Base-by-base conservation (phyloP, 2,329 filamentous ascomycete species). In the Aureobasidium sp. region DNA sequence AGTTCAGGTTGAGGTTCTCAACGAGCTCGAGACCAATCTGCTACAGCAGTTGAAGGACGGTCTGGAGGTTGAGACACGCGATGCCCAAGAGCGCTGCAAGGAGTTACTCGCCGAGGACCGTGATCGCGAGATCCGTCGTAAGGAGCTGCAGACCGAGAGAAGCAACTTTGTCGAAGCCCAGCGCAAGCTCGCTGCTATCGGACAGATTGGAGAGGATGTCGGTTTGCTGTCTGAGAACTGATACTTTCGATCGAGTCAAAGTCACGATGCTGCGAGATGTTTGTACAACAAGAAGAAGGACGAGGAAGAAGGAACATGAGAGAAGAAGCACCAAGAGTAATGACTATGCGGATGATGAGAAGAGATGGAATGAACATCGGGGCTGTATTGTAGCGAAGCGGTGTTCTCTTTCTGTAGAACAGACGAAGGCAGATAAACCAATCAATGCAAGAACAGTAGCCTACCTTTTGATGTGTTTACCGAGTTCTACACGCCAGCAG, bases 1-100 rank as follows among this genome's bases (percentile, higher is more conserved):
- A 1, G 68, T 79, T 1, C 68, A 75, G n/a, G 69, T 64, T 0
- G 72, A 77, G 46, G 66, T 77, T 37, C 73, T 72, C 3, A 50
- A 52, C 64, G 68, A 69, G 36, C 63, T 60, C 29, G 37, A 39
- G 10, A 26, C 36, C 13, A 42, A 62, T 2, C 41, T 65, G 12
- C 13, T 62, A 2, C 63, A 58, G 27, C 63, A 65, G 13, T 34
- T 72, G 12, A 67, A 71, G 36, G 62, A 32, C 23, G 66, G 66
- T 5, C 48, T 73, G 27, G 52, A 69, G 29, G 12, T 62, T 1
- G 62, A 62, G 17, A 62, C 68, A 15, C 62, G 66, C 42, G 34
- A 51, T 10, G 50, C 62, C 1, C 32, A 56, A 13, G 66, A 65
- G 1, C 52, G 64, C 5, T 71, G 67, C 47, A 62, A 63, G 6